A percentile compares a stretch with the other conserved stretches of the same genome.
phyloP scores from a whole-genome alignment of 1,139 yeast genomes.

The Protomyces macrosporus region DNA sequence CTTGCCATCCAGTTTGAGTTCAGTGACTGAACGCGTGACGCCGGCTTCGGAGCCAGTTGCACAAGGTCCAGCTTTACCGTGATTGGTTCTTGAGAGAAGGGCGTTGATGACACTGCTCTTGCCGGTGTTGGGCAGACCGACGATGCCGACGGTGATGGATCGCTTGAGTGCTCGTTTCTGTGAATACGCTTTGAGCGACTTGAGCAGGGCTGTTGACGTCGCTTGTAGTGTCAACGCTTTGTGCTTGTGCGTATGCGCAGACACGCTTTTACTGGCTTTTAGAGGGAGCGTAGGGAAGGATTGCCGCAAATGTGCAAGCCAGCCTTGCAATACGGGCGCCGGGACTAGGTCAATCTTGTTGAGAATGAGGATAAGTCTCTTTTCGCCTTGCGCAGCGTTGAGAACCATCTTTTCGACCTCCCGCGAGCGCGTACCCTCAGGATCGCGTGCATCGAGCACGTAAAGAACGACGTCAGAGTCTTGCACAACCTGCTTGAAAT shows the following conservation, averaged over 20 bases:
- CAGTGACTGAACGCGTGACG: slow-evolving; percentile 85
- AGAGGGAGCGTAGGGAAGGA: slow-evolving; percentile 90
- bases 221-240: slow-evolving; percentile 55
- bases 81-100: slow-evolving; percentile 74
- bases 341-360: slow-evolving; percentile 94
- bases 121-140: slow-evolving; percentile 95
- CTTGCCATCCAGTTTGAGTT: slow-evolving; percentile 85
- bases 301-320: slow-evolving; percentile 75
- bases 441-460: slow-evolving; percentile 95
- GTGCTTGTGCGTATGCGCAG: slow-evolving; percentile 66
- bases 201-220: slow-evolving; percentile 70
- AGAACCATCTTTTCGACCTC: slow-evolving; percentile 86
- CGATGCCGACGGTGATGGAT: slow-evolving; percentile 90
- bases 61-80: slow-evolving; percentile 56
- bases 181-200: slow-evolving; percentile 81
- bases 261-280: slow-evolving; percentile 53
- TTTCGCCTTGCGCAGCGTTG: slow-evolving; percentile 59
- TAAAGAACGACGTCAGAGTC: slow-evolving; percentile 85
- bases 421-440: slow-evolving; percentile 88
- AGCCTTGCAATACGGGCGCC: slow-evolving; percentile 68
- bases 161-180: slow-evolving; percentile 78
- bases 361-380: slow-evolving; percentile 75
- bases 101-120: slow-evolving; percentile 93
- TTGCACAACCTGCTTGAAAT: slow-evolving; percentile 83
- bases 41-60: slow-evolving; percentile 99